Evolutionary conservation across 1,139 yeast species (phyloP).

Genomic region (Suhomyces ambrosiae): DNA sequence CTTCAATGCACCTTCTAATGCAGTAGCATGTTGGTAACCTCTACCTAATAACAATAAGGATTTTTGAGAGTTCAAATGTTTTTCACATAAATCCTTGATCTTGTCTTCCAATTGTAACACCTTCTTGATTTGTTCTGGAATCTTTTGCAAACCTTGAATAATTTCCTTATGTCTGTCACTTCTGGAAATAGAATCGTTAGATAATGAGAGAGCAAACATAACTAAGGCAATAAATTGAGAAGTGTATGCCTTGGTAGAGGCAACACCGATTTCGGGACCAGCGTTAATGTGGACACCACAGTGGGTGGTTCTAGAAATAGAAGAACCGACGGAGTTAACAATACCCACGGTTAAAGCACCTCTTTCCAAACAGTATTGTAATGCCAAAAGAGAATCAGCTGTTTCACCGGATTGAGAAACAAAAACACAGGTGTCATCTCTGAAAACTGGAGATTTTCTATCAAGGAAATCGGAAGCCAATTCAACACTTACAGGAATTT

Average conservation of each 20-base stretch:
- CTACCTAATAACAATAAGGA: constrained; percentile 91
- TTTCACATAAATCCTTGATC: constrained; percentile 76
- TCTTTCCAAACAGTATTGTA: constrained; percentile 93
- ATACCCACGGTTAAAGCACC: constrained; percentile 98
- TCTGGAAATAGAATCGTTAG: constrained; percentile 86
- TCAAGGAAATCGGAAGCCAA: constrained; percentile 97
- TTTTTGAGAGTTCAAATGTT: constrained; percentile 74
- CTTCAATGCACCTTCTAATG: constrained; percentile 96
- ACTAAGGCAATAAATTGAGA: constrained; percentile 97
- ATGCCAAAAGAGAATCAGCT: constrained; percentile 96
- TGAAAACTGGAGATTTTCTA: constrained; percentile 91
- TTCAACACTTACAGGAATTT: constrained; percentile 94
- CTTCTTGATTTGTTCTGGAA: constrained; percentile 82
- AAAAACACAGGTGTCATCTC: constrained; percentile 97
- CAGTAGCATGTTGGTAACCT: constrained; percentile 97
- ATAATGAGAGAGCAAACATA: constrained; percentile 91
- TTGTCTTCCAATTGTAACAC: constrained; percentile 73
- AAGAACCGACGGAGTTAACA: constrained; percentile 91
- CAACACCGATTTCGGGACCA: constrained; percentile 99
- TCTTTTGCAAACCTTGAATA: constrained; percentile 79
- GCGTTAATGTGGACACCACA: constrained; percentile 99
- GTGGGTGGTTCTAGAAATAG: constrained; percentile 92
- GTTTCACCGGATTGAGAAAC: constrained; percentile 99
- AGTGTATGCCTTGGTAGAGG: constrained; percentile 99
- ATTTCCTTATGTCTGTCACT: constrained; percentile 78